Percentiles rank a stretch among this genome's conserved stretches.
Evolutionary conservation across 2,329 filamentous ascomycete genomes (phyloP).

Genomic region (Diaporthe australafricana): DNA sequence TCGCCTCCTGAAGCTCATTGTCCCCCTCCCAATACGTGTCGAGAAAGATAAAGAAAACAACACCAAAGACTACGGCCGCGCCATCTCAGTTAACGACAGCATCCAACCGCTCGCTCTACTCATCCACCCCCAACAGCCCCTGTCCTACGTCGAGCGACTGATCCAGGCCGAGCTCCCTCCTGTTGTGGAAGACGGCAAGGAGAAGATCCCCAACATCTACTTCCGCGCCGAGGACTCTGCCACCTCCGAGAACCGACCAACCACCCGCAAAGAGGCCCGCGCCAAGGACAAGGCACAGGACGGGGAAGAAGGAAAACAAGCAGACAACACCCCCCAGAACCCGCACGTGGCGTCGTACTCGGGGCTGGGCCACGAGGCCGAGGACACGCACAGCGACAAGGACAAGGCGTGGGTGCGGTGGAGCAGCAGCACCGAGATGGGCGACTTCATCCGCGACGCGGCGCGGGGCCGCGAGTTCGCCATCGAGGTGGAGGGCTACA

Average conservation of each 20-base stretch:
- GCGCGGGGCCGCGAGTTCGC: conserved; percentile 87
- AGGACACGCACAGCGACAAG: conserved; percentile 60
- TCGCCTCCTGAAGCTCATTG: conserved; percentile 81
- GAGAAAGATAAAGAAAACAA: conserved; percentile 51
- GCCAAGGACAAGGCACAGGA: conserved; percentile 42
- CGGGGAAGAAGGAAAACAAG: conserved; percentile 31
- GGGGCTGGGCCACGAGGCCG: conserved; percentile 73
- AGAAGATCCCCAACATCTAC: conserved; percentile 78
- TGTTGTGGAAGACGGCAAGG: conserved; percentile 71
- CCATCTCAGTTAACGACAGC: conserved; percentile 51
- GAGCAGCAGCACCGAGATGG: conserved; percentile 89
- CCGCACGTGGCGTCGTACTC: conserved; percentile 75
- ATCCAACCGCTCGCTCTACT: conserved; percentile 89
- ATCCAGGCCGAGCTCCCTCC: conserved; percentile 89
- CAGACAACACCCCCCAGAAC: conserved; percentile 37
- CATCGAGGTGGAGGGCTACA: conserved; percentile 80
- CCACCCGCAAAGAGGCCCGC: conserved; percentile 46
- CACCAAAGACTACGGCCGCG: conserved; percentile 46
- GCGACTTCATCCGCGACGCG: conserved; percentile 93
- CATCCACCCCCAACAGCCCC: conserved; percentile 88
- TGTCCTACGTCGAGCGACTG: conserved; percentile 89
- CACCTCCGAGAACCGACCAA: conserved; percentile 62
- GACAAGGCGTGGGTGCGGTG: conserved; percentile 77
- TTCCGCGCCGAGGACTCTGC: conserved; percentile 85
- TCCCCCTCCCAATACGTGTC: conserved; percentile 71